Evolutionary conservation across 2,329 filamentous ascomycete species (phyloP), one percentile per base, ranked within the genome.

Genomic region (Dothistroma septosporum): DNA sequence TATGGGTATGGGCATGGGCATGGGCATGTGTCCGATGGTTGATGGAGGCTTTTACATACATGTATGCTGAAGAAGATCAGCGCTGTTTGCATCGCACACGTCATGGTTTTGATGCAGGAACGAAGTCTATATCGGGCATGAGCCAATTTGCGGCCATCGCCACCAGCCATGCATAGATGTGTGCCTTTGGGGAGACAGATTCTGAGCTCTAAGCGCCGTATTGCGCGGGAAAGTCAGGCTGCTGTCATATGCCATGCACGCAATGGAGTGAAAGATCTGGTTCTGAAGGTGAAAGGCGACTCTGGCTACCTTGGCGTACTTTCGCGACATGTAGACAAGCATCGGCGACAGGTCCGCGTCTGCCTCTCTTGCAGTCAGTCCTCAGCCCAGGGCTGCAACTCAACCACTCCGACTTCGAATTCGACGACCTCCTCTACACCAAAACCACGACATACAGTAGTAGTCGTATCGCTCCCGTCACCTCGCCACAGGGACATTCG

Each of bases 51-150:
- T 37, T n/a, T n/a, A n/a, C n/a, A n/a, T n/a, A 11, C 14, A n/a
- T n/a, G 16, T 14, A 44, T n/a, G n/a, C 35, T 44, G 41, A 44
- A 44, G 41, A 35, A 53, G 50, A 53, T 53, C 50, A 53, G 50
- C 24, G 19, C 12, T 31, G 31, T 35, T 53, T 31, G n/a, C 28
- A 35, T 53, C 50, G 31, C 22, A 31, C 50, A 53, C 50, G 50
- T 53, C 50, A 53, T 53, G 22, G 50, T 50, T 28, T 28, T 4
- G 41, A 44, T 44, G 41, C 41, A 44, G 41, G 41, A 44, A 44
- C 41, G 41, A 44, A 44, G 41, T 44, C 41, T 44, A 44, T 44
- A 19, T 44, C 16, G 14, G 41, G 16, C 14, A 19, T 44, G 14
- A 44, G 41, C 41, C 14, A 44, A 44, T 19, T 44, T 44, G 8